Conservation (phyloP, 2,329 filamentous ascomycete species). For the Exophiala xenobiotica region DNA sequence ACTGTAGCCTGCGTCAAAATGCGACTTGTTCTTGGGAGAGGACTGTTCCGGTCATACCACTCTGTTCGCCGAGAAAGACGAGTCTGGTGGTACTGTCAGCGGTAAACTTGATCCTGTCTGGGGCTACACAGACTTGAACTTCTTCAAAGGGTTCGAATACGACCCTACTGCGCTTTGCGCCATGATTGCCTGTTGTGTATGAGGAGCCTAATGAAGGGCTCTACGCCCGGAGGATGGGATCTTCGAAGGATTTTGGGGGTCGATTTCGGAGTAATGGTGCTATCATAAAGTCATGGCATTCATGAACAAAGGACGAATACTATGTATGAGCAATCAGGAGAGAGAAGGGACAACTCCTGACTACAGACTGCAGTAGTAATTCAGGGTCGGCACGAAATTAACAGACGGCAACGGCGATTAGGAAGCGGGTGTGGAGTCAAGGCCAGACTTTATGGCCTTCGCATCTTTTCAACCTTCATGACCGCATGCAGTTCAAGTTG, state of each 20-base stretch:
- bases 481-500: too few species aligned
- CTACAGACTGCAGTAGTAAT: background rate
- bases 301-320: slow-evolving; percentile 1
- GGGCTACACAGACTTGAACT: slow-evolving; percentile 77
- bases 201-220: background rate
- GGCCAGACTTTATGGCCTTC: too few species aligned
- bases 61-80: slow-evolving; percentile 97
- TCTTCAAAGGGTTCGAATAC: slow-evolving; percentile 99
- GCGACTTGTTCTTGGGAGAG: slow-evolving; percentile 3
- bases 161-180: slow-evolving; percentile 74
- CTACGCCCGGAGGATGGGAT: background rate
- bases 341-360: slow-evolving; percentile 1
- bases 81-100: slow-evolving; percentile 58
- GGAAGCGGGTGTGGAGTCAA: background rate
- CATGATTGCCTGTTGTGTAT: slow-evolving; percentile 58
- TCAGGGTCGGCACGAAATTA: slow-evolving; percentile 6
- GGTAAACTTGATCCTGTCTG: background rate
- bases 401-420: slow-evolving; percentile 2
- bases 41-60: slow-evolving; percentile 63
- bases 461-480: too few species aligned
- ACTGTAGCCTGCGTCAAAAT: slow-evolving; percentile 55
- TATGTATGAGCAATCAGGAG: background rate
- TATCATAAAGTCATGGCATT: slow-evolving; percentile 21
- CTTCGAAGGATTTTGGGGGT: background rate
- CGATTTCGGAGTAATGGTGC: background rate